Evolutionary conservation across 768 basidiomycete genomes (phyloP), one percentile per base, ranked within the genome.

Genomic region (Rhizopogon salebrosus): DNA sequence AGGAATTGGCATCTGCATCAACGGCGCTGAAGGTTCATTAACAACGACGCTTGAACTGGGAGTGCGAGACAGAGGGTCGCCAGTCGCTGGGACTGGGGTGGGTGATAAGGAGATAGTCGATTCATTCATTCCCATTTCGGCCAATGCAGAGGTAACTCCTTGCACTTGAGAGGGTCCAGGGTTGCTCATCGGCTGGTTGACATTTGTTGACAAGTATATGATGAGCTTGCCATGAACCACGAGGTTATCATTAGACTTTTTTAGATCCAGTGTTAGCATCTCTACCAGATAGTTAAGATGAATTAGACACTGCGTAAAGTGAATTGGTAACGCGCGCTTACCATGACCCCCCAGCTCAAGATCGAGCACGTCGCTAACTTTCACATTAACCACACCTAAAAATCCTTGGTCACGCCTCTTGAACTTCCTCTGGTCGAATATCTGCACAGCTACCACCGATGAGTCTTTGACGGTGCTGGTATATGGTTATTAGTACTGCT

Each of bases 341-440:
- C 95, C 95, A 70, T 98, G 94, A 16, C 92, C 90, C 45, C 89
- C 94, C 18, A 95, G 70, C 55, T 95, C 92, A 53, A 98, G 77
- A 70, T 98, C 97, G 40, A 98, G 74, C 22, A 88, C 87, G 70
- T 94, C 90, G 66, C 85, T 82, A 55, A 98, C 92, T 60, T 87
- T 82, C 58, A 98, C 80, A 67, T 99, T 99, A 61, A 98, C 95
- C 13, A 98, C 95, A 34, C 97, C 97, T 50, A 99, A 76, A 71
- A 99, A 99, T 2, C 97, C 97, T 67, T 98, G 97, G 68, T 99
- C 97, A 63, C 88, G 85, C 71, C 90, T 81, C 79, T 99, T 99
- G 77, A 98, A 98, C 73, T 99, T 99, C 70, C 93, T 86, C 71
- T 98, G 95, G 72, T 99, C 97, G 61, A 98, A 98, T 62, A 98